Conservation (phyloP, 805 yeast genomes). For the Priceomyces carsonii region DNA sequence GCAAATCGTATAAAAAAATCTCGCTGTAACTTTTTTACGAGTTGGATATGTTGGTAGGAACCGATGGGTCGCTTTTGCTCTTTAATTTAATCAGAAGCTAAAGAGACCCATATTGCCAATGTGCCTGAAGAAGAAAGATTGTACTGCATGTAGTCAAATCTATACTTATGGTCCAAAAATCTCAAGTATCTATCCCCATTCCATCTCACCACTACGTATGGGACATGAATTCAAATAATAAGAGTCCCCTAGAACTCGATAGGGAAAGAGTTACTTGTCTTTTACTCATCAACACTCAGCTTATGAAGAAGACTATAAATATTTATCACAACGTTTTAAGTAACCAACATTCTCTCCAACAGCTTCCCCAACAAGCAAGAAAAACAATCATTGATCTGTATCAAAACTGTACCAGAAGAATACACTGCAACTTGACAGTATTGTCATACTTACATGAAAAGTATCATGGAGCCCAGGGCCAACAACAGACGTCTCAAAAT, state of each 20-base stretch:
- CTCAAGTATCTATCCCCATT: no score
- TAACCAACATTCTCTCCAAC: constrained; percentile 34
- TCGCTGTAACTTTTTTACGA: no score
- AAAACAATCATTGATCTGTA: constrained; percentile 35
- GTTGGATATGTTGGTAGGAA: no score
- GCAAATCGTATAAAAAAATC: no score
- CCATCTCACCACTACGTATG: no score
- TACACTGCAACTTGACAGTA: constrained; percentile 44
- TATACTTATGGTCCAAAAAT: no score
- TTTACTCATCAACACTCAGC: constrained; percentile 41
- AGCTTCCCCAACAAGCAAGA: constrained; percentile 31
- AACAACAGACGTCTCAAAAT: constrained; percentile 23
- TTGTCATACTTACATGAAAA: constrained; percentile 39
- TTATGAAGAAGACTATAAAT: constrained; percentile 40
- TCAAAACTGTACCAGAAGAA: constrained; percentile 40
- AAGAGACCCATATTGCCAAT: no score
- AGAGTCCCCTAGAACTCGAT: constrained; percentile 24
- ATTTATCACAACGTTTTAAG: constrained; percentile 35
- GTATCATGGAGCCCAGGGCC: constrained; percentile 32
- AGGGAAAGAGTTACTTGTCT: constrained; percentile 44
- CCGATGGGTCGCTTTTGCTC: no score
- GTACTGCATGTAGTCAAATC: no score
- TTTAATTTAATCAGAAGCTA: no score
- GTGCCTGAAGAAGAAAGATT: no score
- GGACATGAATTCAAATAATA: constrained; percentile 8